Evolutionary conservation across 1,284 basidiomycete genomes (phyloP), one percentile per base, ranked within the genome.

Genomic region (Rhodotorula glutinis): DNA sequence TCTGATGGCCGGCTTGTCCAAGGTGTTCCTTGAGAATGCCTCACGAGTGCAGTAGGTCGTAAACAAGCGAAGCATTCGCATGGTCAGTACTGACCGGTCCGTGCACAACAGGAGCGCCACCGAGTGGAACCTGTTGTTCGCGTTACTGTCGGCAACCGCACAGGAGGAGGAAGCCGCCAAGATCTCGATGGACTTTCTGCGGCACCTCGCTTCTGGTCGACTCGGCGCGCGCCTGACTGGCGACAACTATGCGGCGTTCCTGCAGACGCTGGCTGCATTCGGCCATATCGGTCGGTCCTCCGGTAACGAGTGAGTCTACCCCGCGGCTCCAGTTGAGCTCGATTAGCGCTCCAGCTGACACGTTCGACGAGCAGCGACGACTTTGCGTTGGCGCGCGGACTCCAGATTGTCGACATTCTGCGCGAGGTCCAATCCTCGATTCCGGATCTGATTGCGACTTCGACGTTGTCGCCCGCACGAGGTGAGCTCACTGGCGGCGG

Each of bases 91-190:
- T n/a, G n/a, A n/a, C n/a, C n/a, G n/a, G n/a, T n/a, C n/a, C n/a
- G n/a, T n/a, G n/a, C n/a, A n/a, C n/a, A n/a, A 21, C 69, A 89
- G 86, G 66, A 93, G 92, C 3, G 88, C 90, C 74, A 97, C 95
- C 0, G 94, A 98, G 79, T 98, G 96, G 96, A 91, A 90, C 62
- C 82, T 98, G 44, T 85, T 95, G 23, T 91, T 96, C 74, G 88
- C 91, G 1, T 82, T 98, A n/a, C 85, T 98, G 73, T 85, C 90
- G 51, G 88, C 88, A 1, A 92, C 91, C 1, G 85, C 92, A 54
- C 84, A 87, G 13, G 90, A 96, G 74, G 86, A 91, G n/a, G 90
- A 92, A 78, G 92, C 93, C 3, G 87, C 90, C 38, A 88, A 90
- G 54, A 82, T 88, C 55, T 89, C 92, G 2, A 90, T 98, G 75